Evolutionary conservation across 2,329 filamentous ascomycete genomes (phyloP).

Genomic region (Furcasterigmium sp.): DNA sequence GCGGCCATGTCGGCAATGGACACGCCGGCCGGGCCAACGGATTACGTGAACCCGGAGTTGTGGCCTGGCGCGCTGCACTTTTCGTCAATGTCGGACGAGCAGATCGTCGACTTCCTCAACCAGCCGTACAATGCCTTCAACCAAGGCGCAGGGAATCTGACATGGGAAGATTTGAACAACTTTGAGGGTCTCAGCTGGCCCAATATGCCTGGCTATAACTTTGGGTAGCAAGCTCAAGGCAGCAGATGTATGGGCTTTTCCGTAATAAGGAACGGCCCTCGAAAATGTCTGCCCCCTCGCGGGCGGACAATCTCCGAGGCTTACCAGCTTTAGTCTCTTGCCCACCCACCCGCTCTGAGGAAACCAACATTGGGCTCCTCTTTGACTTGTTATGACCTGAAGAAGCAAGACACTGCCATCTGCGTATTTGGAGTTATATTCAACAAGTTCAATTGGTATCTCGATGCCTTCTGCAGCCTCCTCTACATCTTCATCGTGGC

Average conservation of each 20-base stretch:
- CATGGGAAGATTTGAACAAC: constrained; percentile 53
- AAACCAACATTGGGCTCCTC: no score
- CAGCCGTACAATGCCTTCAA: constrained; percentile 56
- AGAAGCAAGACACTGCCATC: no score
- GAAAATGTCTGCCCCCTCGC: no score
- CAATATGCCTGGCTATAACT: constrained; percentile 33
- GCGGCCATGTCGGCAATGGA: constrained; percentile 3
- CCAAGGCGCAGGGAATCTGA: constrained; percentile 47
- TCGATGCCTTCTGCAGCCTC: background rate
- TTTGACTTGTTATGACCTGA: no score
- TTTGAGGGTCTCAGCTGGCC: constrained; percentile 53
- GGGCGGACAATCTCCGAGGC: no score
- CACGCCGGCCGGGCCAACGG: constrained; percentile 15
- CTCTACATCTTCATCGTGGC: constrained; percentile 6
- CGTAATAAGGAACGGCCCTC: background rate
- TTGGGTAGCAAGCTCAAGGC: no score
- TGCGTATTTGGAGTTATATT: no score
- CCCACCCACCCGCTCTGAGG: no score
- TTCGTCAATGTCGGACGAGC: constrained; percentile 64
- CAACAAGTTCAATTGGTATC: background rate
- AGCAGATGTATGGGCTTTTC: background rate
- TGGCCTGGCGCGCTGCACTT: constrained; percentile 54
- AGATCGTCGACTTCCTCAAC: constrained; percentile 62
- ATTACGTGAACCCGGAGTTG: constrained; percentile 22
- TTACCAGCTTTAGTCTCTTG: no score